Evolutionary conservation across 2,329 filamentous ascomycete genomes (phyloP).

Genomic region (Sporothrix humicola): DNA sequence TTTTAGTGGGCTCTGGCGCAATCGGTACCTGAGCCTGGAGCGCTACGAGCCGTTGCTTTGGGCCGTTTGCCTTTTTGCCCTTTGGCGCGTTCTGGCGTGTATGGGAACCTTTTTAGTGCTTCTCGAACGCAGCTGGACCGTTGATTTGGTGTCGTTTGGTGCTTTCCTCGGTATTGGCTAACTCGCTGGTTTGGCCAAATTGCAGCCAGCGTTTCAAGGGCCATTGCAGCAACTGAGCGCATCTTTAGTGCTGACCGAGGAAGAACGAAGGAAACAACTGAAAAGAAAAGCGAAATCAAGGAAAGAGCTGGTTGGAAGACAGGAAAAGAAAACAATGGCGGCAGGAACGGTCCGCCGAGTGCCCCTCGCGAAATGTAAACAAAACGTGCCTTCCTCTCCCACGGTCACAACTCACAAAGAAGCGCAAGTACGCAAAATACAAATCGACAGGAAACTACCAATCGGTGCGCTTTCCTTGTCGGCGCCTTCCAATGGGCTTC

Average conservation of each 20-base stretch:
- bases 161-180: neutral
- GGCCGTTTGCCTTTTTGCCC: too few relatives aligned
- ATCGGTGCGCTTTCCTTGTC: neutral
- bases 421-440: neutral
- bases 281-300: neutral
- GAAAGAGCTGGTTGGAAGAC: neutral
- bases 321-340: neutral
- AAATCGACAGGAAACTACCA: neutral
- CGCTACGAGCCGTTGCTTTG: neutral
- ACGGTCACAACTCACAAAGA: neutral
- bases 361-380: neutral
- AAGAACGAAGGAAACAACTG: neutral
- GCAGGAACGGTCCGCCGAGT: constrained; percentile 17
- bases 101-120: neutral
- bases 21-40: neutral
- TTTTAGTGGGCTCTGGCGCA: neutral
- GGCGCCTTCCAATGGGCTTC: neutral
- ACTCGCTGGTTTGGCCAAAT: neutral
- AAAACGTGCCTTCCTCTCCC: neutral
- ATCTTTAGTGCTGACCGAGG: neutral
- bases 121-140: neutral
- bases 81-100: neutral
- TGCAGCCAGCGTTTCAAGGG: constrained; percentile 23
- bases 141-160: neutral
- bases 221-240: constrained; percentile 7